Base-by-base conservation (phyloP, 208 protist genomes). In the Leishmania guyanensis region DNA sequence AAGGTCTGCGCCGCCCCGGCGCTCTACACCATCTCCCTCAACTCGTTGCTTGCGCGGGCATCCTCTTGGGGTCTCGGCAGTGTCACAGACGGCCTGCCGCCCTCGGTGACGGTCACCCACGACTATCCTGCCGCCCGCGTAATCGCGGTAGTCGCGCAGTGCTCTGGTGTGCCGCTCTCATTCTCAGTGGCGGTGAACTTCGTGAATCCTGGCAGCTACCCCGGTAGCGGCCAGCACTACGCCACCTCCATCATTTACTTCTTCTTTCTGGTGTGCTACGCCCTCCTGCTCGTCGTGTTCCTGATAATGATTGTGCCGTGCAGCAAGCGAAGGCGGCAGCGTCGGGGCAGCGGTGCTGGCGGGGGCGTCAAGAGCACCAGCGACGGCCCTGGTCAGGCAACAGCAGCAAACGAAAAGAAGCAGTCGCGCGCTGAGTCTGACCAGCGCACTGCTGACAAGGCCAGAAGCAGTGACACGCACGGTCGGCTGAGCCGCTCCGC, bases 101-200 rank as follows among this genome's bases (percentile, higher is more conserved):
- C 76, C 16, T 76, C 73, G 17, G 50, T 82, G 48, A 62, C 48
- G 17, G 56, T 92, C 39, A 48, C 16, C 20, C 87, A 92, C 75
- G 3, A 46, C 53, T 88, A 89, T 53, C 69, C 72, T 5, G 5
- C 81, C 14, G 73, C 75, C 17, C 84, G 82, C 66, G 56, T 89
- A 0, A 75, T 95, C 56, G 88, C 87, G 17, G 88, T 93, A 3
- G 75, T 93, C 12, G 87, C 83, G 72, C 92, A 95, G 86, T 95
- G 92, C 78, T 91, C 86, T 8, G 75, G 81, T 20, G 72, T 91
- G 36, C 92, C 92, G 5, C 26, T 94, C 4, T 77, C 80, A 1
- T 78, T 92, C 10, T 53, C 84, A 4, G n/a, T 93, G 22, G 69
- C 80, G 4, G 80, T 83, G 4, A 83, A 29, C 22, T 85, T 93